Percentiles rank a stretch among this genome's conserved stretches.
phyloP scores from a whole-genome alignment of 768 basidiomycete species.

The Dacryopinax spathularia region DNA sequence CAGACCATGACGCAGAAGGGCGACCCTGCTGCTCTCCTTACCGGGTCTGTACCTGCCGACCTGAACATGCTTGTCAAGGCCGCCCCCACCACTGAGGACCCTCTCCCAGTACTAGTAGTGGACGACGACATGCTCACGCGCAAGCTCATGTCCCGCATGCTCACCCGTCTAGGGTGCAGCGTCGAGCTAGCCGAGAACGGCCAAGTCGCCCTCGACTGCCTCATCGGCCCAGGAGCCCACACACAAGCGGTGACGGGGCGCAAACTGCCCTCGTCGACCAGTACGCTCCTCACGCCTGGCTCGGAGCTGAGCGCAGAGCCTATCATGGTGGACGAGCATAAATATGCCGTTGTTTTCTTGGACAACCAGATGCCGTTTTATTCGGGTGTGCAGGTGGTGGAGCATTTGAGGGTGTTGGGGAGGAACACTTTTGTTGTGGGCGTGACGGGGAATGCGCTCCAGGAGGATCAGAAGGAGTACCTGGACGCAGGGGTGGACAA shows the following conservation, averaged over 20 bases:
- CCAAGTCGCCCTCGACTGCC: constrained; percentile 29
- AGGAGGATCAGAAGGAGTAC: constrained; percentile 59
- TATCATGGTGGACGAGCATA: constrained; percentile 8
- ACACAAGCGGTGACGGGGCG: constrained; percentile 6
- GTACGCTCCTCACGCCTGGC: neutral
- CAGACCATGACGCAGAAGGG: neutral
- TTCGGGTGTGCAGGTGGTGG: constrained; percentile 56
- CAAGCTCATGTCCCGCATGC: constrained; percentile 22
- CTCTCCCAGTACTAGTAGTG: constrained; percentile 16
- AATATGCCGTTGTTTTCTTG: constrained; percentile 37
- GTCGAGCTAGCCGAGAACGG: constrained; percentile 22
- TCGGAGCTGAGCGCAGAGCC: constrained; percentile 1
- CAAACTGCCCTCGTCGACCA: neutral
- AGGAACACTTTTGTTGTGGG: constrained; percentile 56
- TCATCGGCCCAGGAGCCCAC: constrained; percentile 30
- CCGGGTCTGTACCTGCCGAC: neutral
- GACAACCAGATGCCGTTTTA: constrained; percentile 64
- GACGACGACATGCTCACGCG: constrained; percentile 24
- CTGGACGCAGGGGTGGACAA: constrained; percentile 57
- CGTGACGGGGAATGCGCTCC: constrained; percentile 34
- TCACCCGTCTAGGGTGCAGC: constrained; percentile 19
- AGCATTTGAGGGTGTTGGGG: constrained; percentile 47
- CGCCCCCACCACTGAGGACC: neutral
- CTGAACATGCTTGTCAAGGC: neutral
- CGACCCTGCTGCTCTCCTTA: neutral